Evolutionary conservation across 2,329 filamentous ascomycete species (phyloP).

Genomic region (Rasamsonia emersonii): DNA sequence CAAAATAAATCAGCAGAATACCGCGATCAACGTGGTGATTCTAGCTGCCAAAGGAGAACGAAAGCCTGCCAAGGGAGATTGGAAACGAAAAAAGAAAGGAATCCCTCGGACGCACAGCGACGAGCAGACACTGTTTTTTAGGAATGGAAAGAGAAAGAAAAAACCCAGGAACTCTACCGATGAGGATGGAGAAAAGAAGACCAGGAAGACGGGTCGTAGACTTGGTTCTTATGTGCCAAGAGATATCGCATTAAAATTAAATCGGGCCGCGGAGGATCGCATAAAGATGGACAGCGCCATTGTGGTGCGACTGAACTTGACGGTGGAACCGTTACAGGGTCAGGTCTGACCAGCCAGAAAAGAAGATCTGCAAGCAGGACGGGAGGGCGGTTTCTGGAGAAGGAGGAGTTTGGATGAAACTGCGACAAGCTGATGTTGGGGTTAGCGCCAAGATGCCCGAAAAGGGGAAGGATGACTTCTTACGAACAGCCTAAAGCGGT

Average conservation of each 20-base stretch:
- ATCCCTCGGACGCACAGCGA: constrained; percentile 9
- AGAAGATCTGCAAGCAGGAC: no score
- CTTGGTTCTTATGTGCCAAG: constrained; percentile 10
- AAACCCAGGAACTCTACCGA: constrained; percentile 6
- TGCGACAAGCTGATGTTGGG: no score
- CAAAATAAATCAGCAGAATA: constrained; percentile 10
- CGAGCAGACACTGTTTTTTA: constrained; percentile 2
- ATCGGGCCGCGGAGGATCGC: constrained; percentile 14
- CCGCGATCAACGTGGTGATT: constrained; percentile 15
- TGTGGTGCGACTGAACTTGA: constrained; percentile 11
- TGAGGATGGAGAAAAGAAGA: constrained; percentile 10
- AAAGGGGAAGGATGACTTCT: background rate
- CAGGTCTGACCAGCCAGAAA: no score
- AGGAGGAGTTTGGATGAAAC: no score
- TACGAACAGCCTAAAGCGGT: background rate
- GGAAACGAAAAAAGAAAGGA: constrained; percentile 12
- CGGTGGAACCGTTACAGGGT: constrained; percentile 8
- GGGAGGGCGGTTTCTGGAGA: no score
- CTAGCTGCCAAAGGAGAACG: constrained; percentile 5
- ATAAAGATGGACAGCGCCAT: constrained; percentile 14
- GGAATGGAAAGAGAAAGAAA: constrained; percentile 8
- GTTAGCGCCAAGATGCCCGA: no score
- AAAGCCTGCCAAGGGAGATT: constrained; percentile 7
- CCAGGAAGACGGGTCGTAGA: constrained; percentile 6
- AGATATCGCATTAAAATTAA: constrained; percentile 3